These are phyloP conservation scores for Naegleria fowleri DNA, from an alignment of 208 protist species.

Conservation along the genomic window DNA sequence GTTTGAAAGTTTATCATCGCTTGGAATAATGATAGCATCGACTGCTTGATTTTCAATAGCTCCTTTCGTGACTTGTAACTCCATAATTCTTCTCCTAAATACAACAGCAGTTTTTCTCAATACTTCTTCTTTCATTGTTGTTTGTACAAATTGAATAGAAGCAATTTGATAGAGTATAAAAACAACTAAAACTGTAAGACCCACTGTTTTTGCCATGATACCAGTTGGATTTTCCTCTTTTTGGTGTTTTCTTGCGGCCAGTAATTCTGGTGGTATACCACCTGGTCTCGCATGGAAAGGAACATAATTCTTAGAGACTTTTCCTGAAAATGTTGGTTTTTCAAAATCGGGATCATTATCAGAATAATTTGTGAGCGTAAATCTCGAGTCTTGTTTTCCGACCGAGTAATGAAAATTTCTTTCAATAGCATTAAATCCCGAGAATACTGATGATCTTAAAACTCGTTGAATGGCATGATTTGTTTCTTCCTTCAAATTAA, in stretches of 20 bases:
- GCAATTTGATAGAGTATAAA: not conserved
- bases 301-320: not conserved
- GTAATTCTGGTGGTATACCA: not conserved
- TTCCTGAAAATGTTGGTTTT: not conserved
- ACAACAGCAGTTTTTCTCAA: not conserved
- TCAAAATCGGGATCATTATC: not conserved
- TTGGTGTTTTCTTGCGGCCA: not conserved
- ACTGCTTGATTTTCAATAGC: not conserved
- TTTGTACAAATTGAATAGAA: not conserved
- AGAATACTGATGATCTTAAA: too few relatives aligned
- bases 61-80: not conserved
- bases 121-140: not conserved
- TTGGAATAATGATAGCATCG: not conserved
- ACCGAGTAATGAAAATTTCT: too few relatives aligned
- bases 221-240: not conserved
- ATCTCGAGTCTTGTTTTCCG: not conserved
- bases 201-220: not conserved
- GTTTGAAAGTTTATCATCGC: not conserved
- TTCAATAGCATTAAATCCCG: too few relatives aligned
- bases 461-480: too few relatives aligned
- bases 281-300: not conserved
- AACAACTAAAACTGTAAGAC: not conserved
- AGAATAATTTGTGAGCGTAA: not conserved
- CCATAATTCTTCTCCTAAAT: slow-evolving; percentile 9
- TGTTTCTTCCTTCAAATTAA: too few relatives aligned